Evolutionary conservation across 179 eudicot species (phyloP), one percentile per base, ranked within the genome.

Genomic region (Beta corolliflora): DNA sequence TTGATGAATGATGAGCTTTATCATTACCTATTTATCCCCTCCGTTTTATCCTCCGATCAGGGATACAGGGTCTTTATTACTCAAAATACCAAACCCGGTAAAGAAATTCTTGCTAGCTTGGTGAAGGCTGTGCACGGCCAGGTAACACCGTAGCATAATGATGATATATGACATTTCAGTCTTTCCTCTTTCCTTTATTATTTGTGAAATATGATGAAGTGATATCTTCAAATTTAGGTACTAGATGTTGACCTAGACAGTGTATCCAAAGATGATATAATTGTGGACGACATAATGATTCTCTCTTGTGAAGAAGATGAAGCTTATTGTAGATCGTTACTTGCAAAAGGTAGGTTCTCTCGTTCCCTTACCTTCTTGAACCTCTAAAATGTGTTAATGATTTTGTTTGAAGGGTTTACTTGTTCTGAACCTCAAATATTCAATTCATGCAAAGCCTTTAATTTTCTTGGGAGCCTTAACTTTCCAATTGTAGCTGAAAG

Each of bases 301-400:
- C 80, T 92, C 58, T 91, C 96, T 31, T 92, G 92, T 84, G 94
- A 92, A 87, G 94, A 91, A 81, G 94, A 91, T 87, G 82, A 86
- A 77, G 86, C 81, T 75, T 53, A 69, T 9, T 91, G 96, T 69
- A 54, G 83, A 46, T 91, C 94, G 68, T 85, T 89, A 76, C 91
- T 90, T 76, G 85, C 88, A 86, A 90, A 75, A 88, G 93, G 93
- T 92, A 69, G 19, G 70, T 23, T 72, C 71, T 70, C 45, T 41
- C 1, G 6, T 21, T 59, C 31, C 46, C 18, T 52, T 68, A 64
- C 44, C 68, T 70, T 53, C 14, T 29, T n/a, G 18, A 50, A 5
- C 41, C 48, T 68, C 55, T 15, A 70, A 41, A 66, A 52, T 18
- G 41, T 8, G 7, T n/a, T 46, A 67, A 56, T 5, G 23, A 69